Percentiles rank a stretch among this genome's conserved stretches.
phyloP scores from a whole-genome alignment of 208 protist genomes.

The Leishmania aethiopica region DNA sequence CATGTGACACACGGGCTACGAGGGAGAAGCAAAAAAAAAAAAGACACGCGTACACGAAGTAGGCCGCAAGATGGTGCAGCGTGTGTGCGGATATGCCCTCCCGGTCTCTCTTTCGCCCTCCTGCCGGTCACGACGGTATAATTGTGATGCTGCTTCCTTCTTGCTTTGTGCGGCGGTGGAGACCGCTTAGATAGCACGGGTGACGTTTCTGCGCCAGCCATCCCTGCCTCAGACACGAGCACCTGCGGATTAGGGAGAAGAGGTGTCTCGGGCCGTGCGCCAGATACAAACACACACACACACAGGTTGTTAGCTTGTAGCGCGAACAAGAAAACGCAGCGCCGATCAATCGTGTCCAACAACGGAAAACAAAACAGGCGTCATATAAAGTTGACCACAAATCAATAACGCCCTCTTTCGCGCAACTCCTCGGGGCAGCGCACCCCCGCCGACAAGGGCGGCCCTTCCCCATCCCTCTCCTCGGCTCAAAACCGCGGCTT shows the following conservation, averaged over 20 bases:
- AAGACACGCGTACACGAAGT: neutral
- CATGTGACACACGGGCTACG: neutral
- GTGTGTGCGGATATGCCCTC: neutral
- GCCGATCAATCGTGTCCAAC: neutral
- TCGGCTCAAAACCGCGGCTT: slow-evolving; percentile 81
- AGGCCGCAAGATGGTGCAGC: neutral
- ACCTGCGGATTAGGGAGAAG: neutral
- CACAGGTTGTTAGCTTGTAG: neutral
- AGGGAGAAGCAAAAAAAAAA: neutral
- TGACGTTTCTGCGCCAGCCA: neutral
- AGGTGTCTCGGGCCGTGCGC: too few relatives aligned
- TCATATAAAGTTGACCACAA: neutral
- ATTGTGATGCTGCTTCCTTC: neutral
- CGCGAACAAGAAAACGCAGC: neutral
- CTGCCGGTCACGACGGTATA: neutral
- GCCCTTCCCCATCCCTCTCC: neutral
- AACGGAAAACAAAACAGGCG: neutral
- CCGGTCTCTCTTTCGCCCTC: neutral
- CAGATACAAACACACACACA: neutral
- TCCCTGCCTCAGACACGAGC: neutral
- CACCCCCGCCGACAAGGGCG: neutral
- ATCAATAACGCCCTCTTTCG: neutral
- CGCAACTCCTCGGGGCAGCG: neutral
- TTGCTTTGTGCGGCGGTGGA: neutral
- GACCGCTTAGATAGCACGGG: neutral